These are phyloP conservation scores for Drechslerella dactyloides DNA, from an alignment of 2,329 filamentous ascomycete species.

Conservation along the genomic window DNA sequence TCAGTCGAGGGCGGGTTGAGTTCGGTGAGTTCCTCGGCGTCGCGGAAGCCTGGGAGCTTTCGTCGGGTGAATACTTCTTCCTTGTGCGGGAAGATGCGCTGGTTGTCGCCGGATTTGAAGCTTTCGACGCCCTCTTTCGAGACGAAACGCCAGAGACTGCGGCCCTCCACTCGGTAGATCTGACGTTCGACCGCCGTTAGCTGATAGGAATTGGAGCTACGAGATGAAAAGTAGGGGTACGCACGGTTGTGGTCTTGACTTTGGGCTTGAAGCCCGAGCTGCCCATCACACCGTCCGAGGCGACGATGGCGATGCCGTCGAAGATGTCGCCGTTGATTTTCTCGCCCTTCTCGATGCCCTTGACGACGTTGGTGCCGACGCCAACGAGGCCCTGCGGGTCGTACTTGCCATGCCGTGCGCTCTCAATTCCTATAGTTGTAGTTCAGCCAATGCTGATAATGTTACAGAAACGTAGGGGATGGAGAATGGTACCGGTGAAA, in stretches of 20 bases:
- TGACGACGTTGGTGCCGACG: background rate
- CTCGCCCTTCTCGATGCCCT: background rate
- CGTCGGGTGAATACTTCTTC: background rate
- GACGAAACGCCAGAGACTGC: background rate
- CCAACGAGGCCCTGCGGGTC: constrained; percentile 2
- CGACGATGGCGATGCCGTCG: constrained; percentile 3
- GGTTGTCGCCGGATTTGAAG: background rate
- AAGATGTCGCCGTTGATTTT: constrained; percentile 5
- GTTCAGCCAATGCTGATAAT: background rate
- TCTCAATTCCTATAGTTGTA: background rate
- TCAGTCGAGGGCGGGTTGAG: background rate
- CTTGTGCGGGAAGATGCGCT: background rate
- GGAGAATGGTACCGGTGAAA: background rate
- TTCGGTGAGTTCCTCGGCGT: background rate
- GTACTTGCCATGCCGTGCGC: background rate
- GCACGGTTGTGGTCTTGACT: background rate
- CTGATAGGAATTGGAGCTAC: too few species aligned
- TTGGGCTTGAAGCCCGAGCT: background rate
- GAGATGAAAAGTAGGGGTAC: too few species aligned
- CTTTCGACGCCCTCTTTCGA: background rate
- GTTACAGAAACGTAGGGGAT: background rate
- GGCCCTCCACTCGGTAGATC: background rate
- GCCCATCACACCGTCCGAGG: background rate
- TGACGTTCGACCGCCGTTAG: background rate
- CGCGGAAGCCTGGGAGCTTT: background rate